Percentiles rank a stretch among this genome's conserved stretches.
Conservation (phyloP, 345 rosid species). For the Camelina hispida region DNA sequence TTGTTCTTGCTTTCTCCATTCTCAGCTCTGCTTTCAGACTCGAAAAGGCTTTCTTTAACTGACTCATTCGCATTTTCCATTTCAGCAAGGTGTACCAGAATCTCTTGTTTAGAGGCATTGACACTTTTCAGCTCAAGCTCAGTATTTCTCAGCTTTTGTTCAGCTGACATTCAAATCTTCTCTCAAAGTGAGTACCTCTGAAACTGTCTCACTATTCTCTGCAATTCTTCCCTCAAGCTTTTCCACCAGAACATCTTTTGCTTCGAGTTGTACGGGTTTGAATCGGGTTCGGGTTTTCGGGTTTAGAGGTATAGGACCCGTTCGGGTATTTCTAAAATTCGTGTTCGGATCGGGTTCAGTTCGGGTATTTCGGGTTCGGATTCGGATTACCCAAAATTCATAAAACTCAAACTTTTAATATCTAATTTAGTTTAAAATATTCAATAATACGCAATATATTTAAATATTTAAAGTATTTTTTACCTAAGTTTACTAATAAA, state of each 20-base stretch:
- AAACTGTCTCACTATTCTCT: constrained; percentile 50
- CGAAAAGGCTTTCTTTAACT: constrained; percentile 65
- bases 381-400: too few relatives aligned
- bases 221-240: constrained; percentile 59
- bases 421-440: too few relatives aligned
- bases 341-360: too few relatives aligned
- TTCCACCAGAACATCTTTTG: constrained; percentile 55
- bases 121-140: constrained; percentile 55
- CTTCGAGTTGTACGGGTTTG: constrained; percentile 52
- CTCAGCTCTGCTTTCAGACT: constrained; percentile 75
- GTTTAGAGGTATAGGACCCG: too few relatives aligned
- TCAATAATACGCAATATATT: too few relatives aligned
- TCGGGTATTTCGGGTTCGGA: too few relatives aligned
- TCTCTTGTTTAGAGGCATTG: constrained; percentile 59
- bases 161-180: constrained; percentile 62
- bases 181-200: constrained; percentile 58
- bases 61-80: constrained; percentile 69
- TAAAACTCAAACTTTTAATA: too few relatives aligned
- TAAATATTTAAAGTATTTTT: too few relatives aligned
- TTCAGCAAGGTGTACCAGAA: constrained; percentile 71
- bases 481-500: too few relatives aligned
- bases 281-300: too few relatives aligned
- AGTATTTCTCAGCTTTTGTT: constrained; percentile 59
- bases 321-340: too few relatives aligned
- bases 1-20: constrained; percentile 69